Evolutionary conservation across 2,329 filamentous ascomycete species (phyloP), one percentile per base, ranked within the genome.

Genomic region (Macrophomina tecta): DNA sequence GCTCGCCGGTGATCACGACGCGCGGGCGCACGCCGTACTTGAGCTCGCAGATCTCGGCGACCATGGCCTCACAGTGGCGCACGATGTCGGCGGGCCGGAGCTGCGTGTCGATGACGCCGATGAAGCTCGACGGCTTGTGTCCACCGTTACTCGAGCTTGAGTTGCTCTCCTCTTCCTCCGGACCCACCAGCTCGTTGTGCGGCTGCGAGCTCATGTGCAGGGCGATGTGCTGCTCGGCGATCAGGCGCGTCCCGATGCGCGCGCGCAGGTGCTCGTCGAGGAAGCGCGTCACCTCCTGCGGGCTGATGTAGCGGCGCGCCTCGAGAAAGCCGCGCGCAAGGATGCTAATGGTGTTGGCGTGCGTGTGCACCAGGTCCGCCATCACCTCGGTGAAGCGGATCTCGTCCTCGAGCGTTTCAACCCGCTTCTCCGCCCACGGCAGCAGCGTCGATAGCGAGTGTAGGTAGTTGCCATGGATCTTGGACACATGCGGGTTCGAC

Each of bases 141-240:
- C 82, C 85, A 2, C 83, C 83, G 23, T 40, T 23, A 23, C 23
- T 68, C 32, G 56, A 46, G 8, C 68, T 30, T 12, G 81, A 81
- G 51, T 82, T 80, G n/a, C 16, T 4, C 5, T 38, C 18, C 3
- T 63, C 46, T 34, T 79, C 74, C 1, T 84, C 83, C 14, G 51
- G 49, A 3, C 16, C 40, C 5, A 23, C 23, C 23, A 80, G 71
- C 36, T 90, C 86, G 66, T 87, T 86, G 74, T 94, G 90, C 14
- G 92, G 91, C 69, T 92, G 90, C 5, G 86, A 89, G 23, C 87
- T 88, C 71, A 88, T 85, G 73, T 98, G 95, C 53, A 98, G 84
- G 14, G 94, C 94, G 70, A 99, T 92, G 79, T 99, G 95, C 80
- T 99, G 95, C 81, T 99, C 95, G 4, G 94, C 95, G 65, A 99